Percentiles rank a stretch among this genome's conserved stretches.
phyloP scores from a whole-genome alignment of 2,329 filamentous ascomycete genomes.

The Chrysoporthe austroafricana region DNA sequence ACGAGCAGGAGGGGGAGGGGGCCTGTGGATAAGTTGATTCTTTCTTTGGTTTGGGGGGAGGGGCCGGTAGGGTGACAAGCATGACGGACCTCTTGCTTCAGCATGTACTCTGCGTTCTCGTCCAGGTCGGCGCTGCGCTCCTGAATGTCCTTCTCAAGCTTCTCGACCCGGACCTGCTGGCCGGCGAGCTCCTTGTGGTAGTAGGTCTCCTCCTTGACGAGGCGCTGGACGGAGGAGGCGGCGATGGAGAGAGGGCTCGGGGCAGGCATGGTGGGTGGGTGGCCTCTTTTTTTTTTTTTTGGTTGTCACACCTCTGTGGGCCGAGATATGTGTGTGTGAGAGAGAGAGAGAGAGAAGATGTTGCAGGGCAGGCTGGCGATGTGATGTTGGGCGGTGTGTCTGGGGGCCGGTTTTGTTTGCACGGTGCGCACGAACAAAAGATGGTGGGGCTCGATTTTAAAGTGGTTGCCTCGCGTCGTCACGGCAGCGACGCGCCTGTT shows the following conservation, averaged over 20 bases:
- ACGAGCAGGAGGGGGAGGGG: neutral
- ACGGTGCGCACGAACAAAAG: neutral
- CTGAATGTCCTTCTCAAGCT: slow-evolving; percentile 65
- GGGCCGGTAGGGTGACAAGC: neutral
- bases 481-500: neutral
- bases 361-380: too few species aligned
- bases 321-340: too few species aligned
- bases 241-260: slow-evolving; percentile 78
- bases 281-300: neutral
- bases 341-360: neutral
- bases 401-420: neutral
- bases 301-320: too few species aligned
- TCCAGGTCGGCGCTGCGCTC: slow-evolving; percentile 58
- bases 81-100: slow-evolving; percentile 81
- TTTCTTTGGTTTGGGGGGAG: neutral
- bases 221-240: slow-evolving; percentile 76
- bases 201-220: slow-evolving; percentile 88
- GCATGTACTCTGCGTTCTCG: slow-evolving; percentile 74
- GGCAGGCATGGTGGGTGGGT: slow-evolving; percentile 66
- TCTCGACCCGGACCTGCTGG: slow-evolving; percentile 73
- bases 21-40: neutral
- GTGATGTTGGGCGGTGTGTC: too few species aligned
- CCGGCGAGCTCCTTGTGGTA: slow-evolving; percentile 85
- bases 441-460: slow-evolving; percentile 5
- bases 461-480: slow-evolving; percentile 6